A percentile compares a stretch with the other conserved stretches of the same genome.
These are phyloP conservation scores for Amylostereum areolatum DNA, from an alignment of 1,284 basidiomycete genomes.

Conservation along the genomic window DNA sequence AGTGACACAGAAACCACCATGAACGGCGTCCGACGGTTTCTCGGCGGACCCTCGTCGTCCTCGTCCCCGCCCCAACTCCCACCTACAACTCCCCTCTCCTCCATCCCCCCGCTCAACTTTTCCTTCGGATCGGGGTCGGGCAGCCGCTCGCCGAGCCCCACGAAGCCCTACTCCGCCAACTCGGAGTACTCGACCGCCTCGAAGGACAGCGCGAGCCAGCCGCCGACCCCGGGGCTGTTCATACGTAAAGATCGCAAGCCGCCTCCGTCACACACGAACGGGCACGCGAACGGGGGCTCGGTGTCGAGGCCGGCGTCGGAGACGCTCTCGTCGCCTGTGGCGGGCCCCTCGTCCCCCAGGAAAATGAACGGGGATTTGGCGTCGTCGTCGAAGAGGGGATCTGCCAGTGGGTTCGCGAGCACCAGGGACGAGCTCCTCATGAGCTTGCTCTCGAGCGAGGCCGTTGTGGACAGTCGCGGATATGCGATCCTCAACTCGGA, in stretches of 20 bases:
- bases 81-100: slow-evolving; percentile 18
- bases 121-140: slow-evolving; percentile 15
- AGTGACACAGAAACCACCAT: too few species aligned
- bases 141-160: slow-evolving; percentile 12
- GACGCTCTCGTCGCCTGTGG: slow-evolving; percentile 19
- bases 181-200: too few species aligned
- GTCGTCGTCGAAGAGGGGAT: too few species aligned
- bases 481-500: slow-evolving; percentile 75
- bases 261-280: slow-evolving; percentile 8
- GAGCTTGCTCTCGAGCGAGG: slow-evolving; percentile 81
- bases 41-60: background rate
- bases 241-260: slow-evolving; percentile 15
- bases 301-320: background rate
- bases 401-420: slow-evolving; percentile 36
- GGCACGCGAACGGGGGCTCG: too few species aligned
- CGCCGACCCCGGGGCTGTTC: slow-evolving; percentile 7
- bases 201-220: slow-evolving; percentile 3
- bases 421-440: slow-evolving; percentile 75
- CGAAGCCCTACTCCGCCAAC: too few species aligned
- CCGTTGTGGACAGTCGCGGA: slow-evolving; percentile 73
- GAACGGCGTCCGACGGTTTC: slow-evolving; percentile 1
- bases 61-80: slow-evolving; percentile 1
- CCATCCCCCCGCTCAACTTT: slow-evolving; percentile 15
- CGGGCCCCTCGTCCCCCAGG: slow-evolving; percentile 38
- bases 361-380: too few species aligned